Evolutionary conservation across 2,329 filamentous ascomycete species (phyloP).

Genomic region (Lecanicillium sp.): DNA sequence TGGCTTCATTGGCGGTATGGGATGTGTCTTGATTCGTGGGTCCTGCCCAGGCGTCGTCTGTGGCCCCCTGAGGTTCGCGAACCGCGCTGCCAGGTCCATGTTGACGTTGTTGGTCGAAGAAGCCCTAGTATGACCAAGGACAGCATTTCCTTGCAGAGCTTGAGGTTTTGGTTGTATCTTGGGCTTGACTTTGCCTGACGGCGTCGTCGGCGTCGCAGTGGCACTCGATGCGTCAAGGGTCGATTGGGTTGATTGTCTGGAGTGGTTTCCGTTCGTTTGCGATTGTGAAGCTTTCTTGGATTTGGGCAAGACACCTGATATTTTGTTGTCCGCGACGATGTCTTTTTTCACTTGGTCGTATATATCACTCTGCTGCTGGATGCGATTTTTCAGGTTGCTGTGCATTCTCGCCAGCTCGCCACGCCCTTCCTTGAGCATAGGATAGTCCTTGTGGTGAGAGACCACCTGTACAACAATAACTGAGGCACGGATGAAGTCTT

Average conservation of each 20-base stretch:
- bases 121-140: conserved; percentile 27
- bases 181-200: conserved; percentile 35
- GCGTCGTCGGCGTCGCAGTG: conserved; percentile 11
- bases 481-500: conserved; percentile 77
- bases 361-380: conserved; percentile 39
- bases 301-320: conserved; percentile 50
- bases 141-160: conserved; percentile 55
- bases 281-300: background rate
- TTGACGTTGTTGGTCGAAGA: conserved; percentile 26
- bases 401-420: conserved; percentile 44
- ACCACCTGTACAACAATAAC: conserved; percentile 73
- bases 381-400: conserved; percentile 42
- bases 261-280: conserved; percentile 13
- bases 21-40: conserved; percentile 46
- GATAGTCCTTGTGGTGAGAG: conserved; percentile 69
- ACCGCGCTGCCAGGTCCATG: conserved; percentile 50
- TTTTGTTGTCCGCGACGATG: conserved; percentile 58
- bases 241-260: conserved; percentile 12
- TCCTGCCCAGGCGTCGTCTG: conserved; percentile 40
- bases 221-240: background rate
- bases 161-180: conserved; percentile 61
- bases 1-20: conserved; percentile 33
- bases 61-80: conserved; percentile 48
- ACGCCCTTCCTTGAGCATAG: conserved; percentile 52
- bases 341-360: conserved; percentile 54